Evolutionary conservation across 768 basidiomycete genomes (phyloP).

Genomic region (Rossbeevera mucosa): DNA sequence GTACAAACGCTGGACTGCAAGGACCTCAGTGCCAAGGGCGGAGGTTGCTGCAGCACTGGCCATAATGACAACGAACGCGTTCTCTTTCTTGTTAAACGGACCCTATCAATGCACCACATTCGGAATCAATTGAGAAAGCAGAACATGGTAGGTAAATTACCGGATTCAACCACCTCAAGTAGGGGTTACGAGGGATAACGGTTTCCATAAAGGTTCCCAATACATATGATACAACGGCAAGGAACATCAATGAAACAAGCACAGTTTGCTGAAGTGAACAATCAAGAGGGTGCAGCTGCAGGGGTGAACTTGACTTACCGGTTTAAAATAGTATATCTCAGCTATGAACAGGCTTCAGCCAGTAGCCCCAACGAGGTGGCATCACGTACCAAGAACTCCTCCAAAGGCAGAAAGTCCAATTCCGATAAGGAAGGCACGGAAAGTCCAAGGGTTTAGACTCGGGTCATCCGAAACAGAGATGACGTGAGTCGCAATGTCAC

Average conservation of each 20-base stretch:
- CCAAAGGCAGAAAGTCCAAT: conserved; percentile 51
- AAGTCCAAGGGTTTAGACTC: conserved; percentile 29
- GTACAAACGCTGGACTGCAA: conserved; percentile 51
- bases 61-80: conserved; percentile 56
- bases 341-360: conserved; percentile 30
- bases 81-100: conserved; percentile 59
- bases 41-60: conserved; percentile 51
- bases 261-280: conserved; percentile 43
- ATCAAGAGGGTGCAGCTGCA: not conserved
- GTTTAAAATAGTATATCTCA: conserved; percentile 62
- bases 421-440: conserved; percentile 51
- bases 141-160: conserved; percentile 9
- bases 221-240: conserved; percentile 49
- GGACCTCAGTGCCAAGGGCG: conserved; percentile 51
- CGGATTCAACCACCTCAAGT: conserved; percentile 51
- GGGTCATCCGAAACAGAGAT: conserved; percentile 36
- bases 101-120: conserved; percentile 28
- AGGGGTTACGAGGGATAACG: conserved; percentile 40
- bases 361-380: not conserved
- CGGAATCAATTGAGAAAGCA: not conserved
- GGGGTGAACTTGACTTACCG: conserved; percentile 28
- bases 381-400: conserved; percentile 43
- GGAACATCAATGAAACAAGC: conserved; percentile 49
- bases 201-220: conserved; percentile 45
- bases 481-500: conserved; percentile 46